Base-by-base conservation (phyloP, 202 grass and related monocot species). In the Hordeum pubiflorum region DNA sequence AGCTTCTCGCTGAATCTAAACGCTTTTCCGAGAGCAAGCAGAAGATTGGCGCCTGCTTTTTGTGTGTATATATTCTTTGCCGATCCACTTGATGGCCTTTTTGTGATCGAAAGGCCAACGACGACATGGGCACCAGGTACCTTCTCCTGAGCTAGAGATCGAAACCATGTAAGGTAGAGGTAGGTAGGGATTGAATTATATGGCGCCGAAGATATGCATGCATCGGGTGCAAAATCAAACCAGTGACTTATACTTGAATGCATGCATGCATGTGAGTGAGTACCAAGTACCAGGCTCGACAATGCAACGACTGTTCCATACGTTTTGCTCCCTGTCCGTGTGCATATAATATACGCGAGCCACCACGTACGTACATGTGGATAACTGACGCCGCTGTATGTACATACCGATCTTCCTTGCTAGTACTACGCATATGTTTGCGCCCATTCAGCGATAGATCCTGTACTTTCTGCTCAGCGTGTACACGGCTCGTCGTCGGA, bases 1-100 rank as follows among this genome's bases (percentile, higher is more conserved):
- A 79, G 83, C 79, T 89, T 86, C 74, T 82, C 48, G 83, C 79
- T 79, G 58, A 85, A 89, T 78, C 78, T 81, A 27, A 33, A 31
- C 44, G 22, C 59, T 15, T 15, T 21, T 56, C 0, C 1, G 72
- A 58, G 63, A 0, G 13, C 5, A 2, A 32, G 69, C 76, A 61
- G 60, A 52, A 31, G 65, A 56, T 71, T 46, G 22, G 22, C 62
- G 78, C 50, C 78, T 55, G 27, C 75, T 86, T 83, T 89, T 74
- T 86, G 74, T 78, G 82, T 78, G 59, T 76, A 74, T 82, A 82
- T 78, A 82, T 86, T 82, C 74, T 68, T 76, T 72, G 71, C 59
- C 17, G 48, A 69, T 69, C 81, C 76, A 76, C 69, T 83, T 23
- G 72, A 15, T 22, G 54, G 65, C 17, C 14, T 64, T 65, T 65